Evolutionary conservation across 129 eudicot species (phyloP), one percentile per base, ranked within the genome.

Genomic region (Mikania micrantha): DNA sequence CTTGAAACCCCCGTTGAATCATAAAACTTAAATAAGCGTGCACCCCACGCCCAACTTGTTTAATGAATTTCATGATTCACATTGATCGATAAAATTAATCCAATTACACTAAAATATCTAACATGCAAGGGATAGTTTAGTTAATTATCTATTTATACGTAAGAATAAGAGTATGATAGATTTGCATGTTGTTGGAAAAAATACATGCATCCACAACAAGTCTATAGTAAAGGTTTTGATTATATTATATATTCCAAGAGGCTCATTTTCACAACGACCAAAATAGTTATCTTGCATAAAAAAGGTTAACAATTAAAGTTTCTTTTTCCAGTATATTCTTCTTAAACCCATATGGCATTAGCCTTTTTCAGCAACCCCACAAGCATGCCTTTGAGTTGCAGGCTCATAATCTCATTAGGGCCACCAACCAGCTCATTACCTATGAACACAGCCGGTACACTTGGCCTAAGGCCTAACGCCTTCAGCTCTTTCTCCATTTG

Each of bases 351-450:
- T 67, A 76, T 68, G 35, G 75, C 80, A 38, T 76, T 68, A 12
- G 95, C 95, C 71, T 87, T 78, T 84, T 67, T 87, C 75, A 87
- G 87, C 74, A 87, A 20, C 5, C 70, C 77, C 39, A 83, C 81
- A 19, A 87, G 78, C 19, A 34, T 72, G 16, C 78, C 85, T 63
- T 68, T 69, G 74, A 77, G 72, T 71, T 81, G 85, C 25, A 81
- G 80, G 48, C 76, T 77, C 85, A 77, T 77, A 47, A 81, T 56
- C 74, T 81, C 85, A 54, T 77, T 69, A 15, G 79, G 60, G 9
- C 82, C 80, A n/a, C 85, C 85, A 15, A 77, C 32, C 4, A 80
- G 57, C 49, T 74, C 74, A 31, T 80, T 69, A 41, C 86, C 90
- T 25, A 84, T 84, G 63, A 72, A 81, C 67, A 83, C 76, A 2